Base-by-base conservation (phyloP, 768 basidiomycete genomes). In the Mycena vitilis region DNA sequence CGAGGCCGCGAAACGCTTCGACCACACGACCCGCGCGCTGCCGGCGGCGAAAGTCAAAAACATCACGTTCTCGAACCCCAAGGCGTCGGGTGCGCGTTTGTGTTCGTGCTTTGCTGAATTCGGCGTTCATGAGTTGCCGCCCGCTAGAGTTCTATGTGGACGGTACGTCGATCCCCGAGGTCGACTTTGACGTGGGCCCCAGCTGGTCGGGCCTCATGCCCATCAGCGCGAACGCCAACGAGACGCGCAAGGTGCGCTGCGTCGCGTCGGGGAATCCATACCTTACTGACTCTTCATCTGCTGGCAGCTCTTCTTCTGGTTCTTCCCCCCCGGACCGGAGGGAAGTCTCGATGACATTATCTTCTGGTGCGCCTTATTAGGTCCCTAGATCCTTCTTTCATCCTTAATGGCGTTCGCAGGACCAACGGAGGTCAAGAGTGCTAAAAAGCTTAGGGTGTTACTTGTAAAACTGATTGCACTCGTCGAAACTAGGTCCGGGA, bases 121-220 rank as follows among this genome's bases (percentile, higher is more conserved):
- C 5, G 56, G 20, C 10, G 25, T 5, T 45, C 20, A 38, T 9
- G 44, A 20, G 34, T 37, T 36, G 54, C 45, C 57, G 45, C 42
- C 30, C 8, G 23, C 2, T 66, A 91, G 91, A 90, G 71, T 93
- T 92, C 74, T 92, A 81, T 73, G 92, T 94, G 18, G 81, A 92
- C 69, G 92, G 92, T 1, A 83, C 79, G 49, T 80, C 78, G 40
- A 88, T 94, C 51, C 92, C 92, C 6, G 81, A 88, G 49, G 89
- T 93, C 22, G 83, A 89, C 71, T 93, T 90, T 71, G 91, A 93
- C 71, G 81, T 92, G 45, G 92, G 92, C 4, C 89, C 91, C 4
- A 91, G 89, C 69, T 93, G 91, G 90, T 80, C 91, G 5, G 92
- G 92, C 10, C 79, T 94, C 25, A 73, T 94, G 60, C 92, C 92